These are phyloP conservation scores for Neoboletus brunneissimus DNA, from an alignment of 768 basidiomycete species.

Conservation along the genomic window DNA sequence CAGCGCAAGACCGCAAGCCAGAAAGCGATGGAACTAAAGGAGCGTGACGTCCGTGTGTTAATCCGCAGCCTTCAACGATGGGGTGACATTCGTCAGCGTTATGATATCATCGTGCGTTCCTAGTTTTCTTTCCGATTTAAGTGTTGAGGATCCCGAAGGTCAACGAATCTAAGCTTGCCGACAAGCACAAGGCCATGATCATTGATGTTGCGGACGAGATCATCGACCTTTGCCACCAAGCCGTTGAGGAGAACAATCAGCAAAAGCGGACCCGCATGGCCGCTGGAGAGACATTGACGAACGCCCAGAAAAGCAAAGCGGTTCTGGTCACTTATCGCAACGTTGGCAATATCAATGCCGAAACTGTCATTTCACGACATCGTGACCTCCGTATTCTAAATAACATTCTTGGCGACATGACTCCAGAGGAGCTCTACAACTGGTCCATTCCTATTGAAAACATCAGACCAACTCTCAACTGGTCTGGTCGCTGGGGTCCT, in stretches of 20 bases:
- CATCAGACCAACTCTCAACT: slow-evolving; percentile 90
- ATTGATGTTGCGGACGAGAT: slow-evolving; percentile 91
- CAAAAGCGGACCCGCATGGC: slow-evolving; percentile 74
- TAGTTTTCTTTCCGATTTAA: background rate
- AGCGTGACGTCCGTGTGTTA: slow-evolving; percentile 93
- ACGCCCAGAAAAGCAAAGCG: slow-evolving; percentile 95
- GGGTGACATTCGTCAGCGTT: slow-evolving; percentile 95
- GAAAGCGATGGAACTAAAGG: slow-evolving; percentile 95
- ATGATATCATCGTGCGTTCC: slow-evolving; percentile 83
- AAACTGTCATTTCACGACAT: slow-evolving; percentile 88
- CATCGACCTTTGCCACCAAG: slow-evolving; percentile 76
- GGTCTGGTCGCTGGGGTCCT: slow-evolving; percentile 94
- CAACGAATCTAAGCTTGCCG: slow-evolving; percentile 81
- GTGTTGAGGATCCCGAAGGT: slow-evolving; percentile 50
- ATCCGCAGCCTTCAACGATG: slow-evolving; percentile 95
- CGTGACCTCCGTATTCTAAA: slow-evolving; percentile 87
- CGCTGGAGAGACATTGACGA: slow-evolving; percentile 84
- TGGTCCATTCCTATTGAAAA: slow-evolving; percentile 92
- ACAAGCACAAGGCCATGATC: slow-evolving; percentile 93
- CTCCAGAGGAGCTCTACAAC: slow-evolving; percentile 63
- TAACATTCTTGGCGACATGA: slow-evolving; percentile 66
- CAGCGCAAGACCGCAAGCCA: slow-evolving; percentile 89
- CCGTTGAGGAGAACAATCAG: slow-evolving; percentile 80
- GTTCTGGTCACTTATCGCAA: slow-evolving; percentile 88
- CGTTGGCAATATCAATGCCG: slow-evolving; percentile 94